Evolutionary conservation across 441 rosid genomes (phyloP).

Genomic region (Euphorbia schlechtendalii): DNA sequence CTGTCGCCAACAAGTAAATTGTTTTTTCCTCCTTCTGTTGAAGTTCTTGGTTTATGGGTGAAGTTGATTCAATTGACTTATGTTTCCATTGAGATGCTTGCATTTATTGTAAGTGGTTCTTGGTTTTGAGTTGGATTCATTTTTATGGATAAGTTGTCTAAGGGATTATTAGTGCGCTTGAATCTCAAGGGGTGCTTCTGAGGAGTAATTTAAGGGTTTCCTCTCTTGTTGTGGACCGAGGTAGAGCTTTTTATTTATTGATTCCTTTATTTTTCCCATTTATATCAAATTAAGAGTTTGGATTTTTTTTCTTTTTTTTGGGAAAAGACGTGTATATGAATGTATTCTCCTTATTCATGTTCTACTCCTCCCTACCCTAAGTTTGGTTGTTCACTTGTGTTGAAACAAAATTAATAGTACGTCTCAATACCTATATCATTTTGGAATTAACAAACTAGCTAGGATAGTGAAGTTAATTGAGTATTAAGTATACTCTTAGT

Average conservation of each 20-base stretch:
- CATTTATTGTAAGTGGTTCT: not conserved
- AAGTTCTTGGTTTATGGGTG: not conserved
- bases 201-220: constrained; percentile 99
- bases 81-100: not conserved
- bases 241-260: constrained; percentile 29
- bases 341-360: not conserved
- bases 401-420: no score
- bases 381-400: not conserved
- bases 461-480: no score
- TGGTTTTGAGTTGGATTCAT: constrained; percentile 10
- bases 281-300: not conserved
- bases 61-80: constrained; percentile 6
- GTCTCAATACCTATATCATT: no score
- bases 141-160: constrained; percentile 72
- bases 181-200: constrained; percentile 99
- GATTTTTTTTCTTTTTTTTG: not conserved
- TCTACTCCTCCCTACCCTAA: not conserved
- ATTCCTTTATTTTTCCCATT: not conserved
- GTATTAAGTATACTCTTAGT: no score
- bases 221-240: constrained; percentile 99
- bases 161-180: constrained; percentile 97
- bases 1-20: no score
- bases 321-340: no score
- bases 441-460: no score
- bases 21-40: no score